These are phyloP conservation scores for Blastomyces gilchristii DNA, from an alignment of 2,329 filamentous ascomycete species.

Conservation along the genomic window DNA sequence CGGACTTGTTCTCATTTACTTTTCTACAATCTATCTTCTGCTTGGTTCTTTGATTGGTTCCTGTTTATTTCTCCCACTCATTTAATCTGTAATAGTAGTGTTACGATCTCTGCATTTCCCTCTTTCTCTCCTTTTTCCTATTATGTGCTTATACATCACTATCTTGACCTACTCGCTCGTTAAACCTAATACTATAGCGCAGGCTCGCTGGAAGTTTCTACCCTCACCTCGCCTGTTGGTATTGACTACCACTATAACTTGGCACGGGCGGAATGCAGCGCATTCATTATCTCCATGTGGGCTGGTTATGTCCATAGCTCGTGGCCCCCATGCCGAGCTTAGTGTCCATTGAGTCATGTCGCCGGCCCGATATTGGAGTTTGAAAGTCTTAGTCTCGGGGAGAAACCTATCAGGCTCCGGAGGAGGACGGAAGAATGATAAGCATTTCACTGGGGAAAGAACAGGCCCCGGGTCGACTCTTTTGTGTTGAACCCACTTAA, in stretches of 20 bases:
- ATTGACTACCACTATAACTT: background rate
- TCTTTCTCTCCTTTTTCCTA: background rate
- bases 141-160: background rate
- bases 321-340: background rate
- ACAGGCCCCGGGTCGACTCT: background rate
- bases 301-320: background rate
- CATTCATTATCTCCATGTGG: background rate
- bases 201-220: background rate
- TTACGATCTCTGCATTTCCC: background rate
- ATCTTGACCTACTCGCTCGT: background rate
- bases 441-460: background rate
- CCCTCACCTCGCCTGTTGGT: background rate
- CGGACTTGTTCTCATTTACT: background rate
- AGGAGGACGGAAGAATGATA: background rate
- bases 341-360: background rate
- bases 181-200: background rate
- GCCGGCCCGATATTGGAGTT: background rate
- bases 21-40: background rate
- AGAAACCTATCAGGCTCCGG: background rate
- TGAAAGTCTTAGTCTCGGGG: background rate
- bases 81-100: background rate
- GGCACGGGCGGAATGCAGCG: background rate
- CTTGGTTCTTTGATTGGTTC: too few relatives aligned
- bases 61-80: background rate
- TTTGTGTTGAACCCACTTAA: background rate